phyloP scores from a whole-genome alignment of 495 filamentous ascomycete genomes.

The Symbiotaphrina buchneri region DNA sequence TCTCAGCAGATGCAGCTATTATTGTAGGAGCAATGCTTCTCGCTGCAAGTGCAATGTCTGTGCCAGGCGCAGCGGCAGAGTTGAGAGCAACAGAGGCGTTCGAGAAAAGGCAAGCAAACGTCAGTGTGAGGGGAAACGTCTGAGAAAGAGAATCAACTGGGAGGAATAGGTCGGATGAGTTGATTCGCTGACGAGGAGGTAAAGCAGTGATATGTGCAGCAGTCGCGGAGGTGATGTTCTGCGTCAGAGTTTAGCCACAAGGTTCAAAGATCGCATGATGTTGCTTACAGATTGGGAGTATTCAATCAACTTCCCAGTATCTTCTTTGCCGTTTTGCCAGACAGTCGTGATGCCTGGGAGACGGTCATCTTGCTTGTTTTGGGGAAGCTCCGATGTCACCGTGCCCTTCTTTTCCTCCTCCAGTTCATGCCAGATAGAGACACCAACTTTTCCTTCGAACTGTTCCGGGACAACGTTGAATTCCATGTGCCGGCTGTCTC shows the following conservation, averaged over 20 bases:
- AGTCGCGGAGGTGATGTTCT: slow-evolving; percentile 64
- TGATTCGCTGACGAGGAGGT: slow-evolving; percentile 49
- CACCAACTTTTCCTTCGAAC: slow-evolving; percentile 43
- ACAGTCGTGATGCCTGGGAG: slow-evolving; percentile 13
- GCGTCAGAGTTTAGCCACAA: slow-evolving; percentile 5
- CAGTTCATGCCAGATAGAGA: slow-evolving; percentile 75
- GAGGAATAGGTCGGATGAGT: slow-evolving; percentile 59
- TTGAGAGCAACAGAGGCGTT: slow-evolving; percentile 77
- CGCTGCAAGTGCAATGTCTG: slow-evolving; percentile 50
- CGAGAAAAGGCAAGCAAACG: slow-evolving; percentile 61
- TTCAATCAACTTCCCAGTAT: slow-evolving; percentile 43
- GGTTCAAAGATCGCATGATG: background rate
- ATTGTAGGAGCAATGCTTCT: slow-evolving; percentile 59
- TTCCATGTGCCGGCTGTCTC: slow-evolving; percentile 81
- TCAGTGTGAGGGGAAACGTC: slow-evolving; percentile 57
- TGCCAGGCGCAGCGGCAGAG: slow-evolving; percentile 49
- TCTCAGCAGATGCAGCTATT: slow-evolving; percentile 54
- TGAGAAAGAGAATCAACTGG: slow-evolving; percentile 63
- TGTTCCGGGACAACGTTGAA: slow-evolving; percentile 63
- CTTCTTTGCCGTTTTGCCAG: slow-evolving; percentile 14
- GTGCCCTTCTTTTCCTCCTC: slow-evolving; percentile 34
- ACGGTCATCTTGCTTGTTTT: slow-evolving; percentile 7
- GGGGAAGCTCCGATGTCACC: slow-evolving; percentile 24
- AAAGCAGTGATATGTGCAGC: slow-evolving; percentile 54
- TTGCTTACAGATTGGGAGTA: slow-evolving; percentile 39